A percentile compares a stretch with the other conserved stretches of the same genome.
phyloP scores from a whole-genome alignment of 495 filamentous ascomycete species.

The Amniculicola lignicola region DNA sequence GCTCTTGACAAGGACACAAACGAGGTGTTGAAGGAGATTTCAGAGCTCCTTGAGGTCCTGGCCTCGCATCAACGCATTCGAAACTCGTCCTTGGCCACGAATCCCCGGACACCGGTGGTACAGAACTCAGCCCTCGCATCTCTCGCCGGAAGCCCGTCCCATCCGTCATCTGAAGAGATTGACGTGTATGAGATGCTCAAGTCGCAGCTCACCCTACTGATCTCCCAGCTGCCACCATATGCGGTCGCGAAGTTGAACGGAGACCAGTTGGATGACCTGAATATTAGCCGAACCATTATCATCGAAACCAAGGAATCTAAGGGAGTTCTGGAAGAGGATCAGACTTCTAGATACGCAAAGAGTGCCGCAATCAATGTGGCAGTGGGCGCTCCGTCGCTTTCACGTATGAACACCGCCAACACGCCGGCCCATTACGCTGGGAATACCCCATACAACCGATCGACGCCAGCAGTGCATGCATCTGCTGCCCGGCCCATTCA shows the following conservation, averaged over 20 bases:
- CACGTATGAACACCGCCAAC: constrained; percentile 20
- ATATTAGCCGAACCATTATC: constrained; percentile 77
- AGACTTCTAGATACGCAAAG: constrained; percentile 46
- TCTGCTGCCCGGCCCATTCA: constrained; percentile 18
- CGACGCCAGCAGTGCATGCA: constrained; percentile 26
- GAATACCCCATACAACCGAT: constrained; percentile 37
- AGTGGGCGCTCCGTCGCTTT: constrained; percentile 18
- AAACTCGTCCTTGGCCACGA: constrained; percentile 57
- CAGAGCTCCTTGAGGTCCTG: constrained; percentile 78
- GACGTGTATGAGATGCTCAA: constrained; percentile 72
- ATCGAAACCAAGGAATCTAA: constrained; percentile 66
- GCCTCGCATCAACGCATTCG: constrained; percentile 84
- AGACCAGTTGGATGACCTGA: constrained; percentile 75
- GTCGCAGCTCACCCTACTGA: constrained; percentile 66
- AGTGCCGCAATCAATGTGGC: constrained; percentile 31
- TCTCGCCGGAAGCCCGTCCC: constrained; percentile 46
- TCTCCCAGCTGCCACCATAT: constrained; percentile 76
- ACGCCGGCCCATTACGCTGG: constrained; percentile 24
- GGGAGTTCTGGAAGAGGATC: constrained; percentile 86
- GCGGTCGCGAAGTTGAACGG: constrained; percentile 82
- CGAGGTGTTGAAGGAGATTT: constrained; percentile 73
- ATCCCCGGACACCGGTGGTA: constrained; percentile 42
- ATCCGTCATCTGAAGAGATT: constrained; percentile 63
- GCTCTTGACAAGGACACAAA: constrained; percentile 62
- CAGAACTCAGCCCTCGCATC: constrained; percentile 49